phyloP scores from a whole-genome alignment of 371 early-diverging fungal species.

The Mortierella sp. region DNA sequence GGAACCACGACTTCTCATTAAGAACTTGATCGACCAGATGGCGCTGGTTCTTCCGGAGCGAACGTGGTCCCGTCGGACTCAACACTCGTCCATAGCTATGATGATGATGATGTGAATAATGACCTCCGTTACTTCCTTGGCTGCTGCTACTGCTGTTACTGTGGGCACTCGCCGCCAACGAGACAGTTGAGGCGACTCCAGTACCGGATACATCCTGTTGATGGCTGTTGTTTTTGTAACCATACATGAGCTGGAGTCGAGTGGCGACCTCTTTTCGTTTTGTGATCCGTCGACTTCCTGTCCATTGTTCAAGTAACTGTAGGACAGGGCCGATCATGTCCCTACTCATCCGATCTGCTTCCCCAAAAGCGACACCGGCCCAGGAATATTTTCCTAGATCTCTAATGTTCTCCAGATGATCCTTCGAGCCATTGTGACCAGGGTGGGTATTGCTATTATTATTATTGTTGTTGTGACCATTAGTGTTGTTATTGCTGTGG shows the following conservation, averaged over 20 bases:
- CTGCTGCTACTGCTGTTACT: slow-evolving; percentile 6
- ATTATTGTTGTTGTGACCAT: neutral
- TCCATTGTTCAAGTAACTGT: slow-evolving; percentile 43
- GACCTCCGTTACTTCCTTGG: neutral
- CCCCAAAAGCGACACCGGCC: slow-evolving; percentile 37
- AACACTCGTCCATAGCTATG: neutral
- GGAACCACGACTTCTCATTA: slow-evolving; percentile 8
- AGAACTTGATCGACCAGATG: slow-evolving; percentile 40
- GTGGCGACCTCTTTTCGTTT: slow-evolving; percentile 36
- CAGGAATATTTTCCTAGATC: slow-evolving; percentile 41
- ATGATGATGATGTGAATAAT: neutral
- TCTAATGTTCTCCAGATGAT: slow-evolving; percentile 24
- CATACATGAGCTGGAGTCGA: slow-evolving; percentile 34
- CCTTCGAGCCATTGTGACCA: neutral
- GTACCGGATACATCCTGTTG: neutral
- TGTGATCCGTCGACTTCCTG: slow-evolving; percentile 13
- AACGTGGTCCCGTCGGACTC: slow-evolving; percentile 13
- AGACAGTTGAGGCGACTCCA: neutral
- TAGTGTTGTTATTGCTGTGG: neutral
- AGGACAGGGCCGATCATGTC: slow-evolving; percentile 45
- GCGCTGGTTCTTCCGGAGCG: slow-evolving; percentile 45
- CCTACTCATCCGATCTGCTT: slow-evolving; percentile 13
- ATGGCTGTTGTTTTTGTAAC: neutral
- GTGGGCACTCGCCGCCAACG: neutral
- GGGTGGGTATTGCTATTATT: neutral